Evolutionary conservation across 768 basidiomycete genomes (phyloP).

Genomic region (Sarcomyxa edulis): DNA sequence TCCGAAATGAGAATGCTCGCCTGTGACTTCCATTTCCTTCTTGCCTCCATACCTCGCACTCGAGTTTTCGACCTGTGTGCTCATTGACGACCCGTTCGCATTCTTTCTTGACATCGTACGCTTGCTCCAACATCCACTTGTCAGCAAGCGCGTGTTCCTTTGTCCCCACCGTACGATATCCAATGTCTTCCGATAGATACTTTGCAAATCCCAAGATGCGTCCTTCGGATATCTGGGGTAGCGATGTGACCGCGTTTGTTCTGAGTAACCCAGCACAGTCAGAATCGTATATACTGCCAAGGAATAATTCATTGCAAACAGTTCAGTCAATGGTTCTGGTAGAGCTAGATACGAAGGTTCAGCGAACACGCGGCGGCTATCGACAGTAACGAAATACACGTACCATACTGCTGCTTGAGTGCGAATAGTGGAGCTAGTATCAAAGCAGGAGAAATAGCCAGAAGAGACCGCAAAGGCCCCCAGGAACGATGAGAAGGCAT

Average conservation of each 20-base stretch:
- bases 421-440: constrained; percentile 43
- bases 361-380: constrained; percentile 1
- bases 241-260: constrained; percentile 43
- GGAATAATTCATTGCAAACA: constrained; percentile 30
- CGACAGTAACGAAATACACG: constrained; percentile 13
- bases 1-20: constrained; percentile 35
- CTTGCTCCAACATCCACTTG: constrained; percentile 71
- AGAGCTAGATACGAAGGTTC: constrained; percentile 33
- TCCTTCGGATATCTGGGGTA: constrained; percentile 69
- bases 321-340: constrained; percentile 47
- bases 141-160: constrained; percentile 84
- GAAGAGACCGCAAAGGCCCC: constrained; percentile 56
- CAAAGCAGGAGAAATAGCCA: constrained; percentile 50
- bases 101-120: constrained; percentile 50
- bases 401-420: constrained; percentile 44
- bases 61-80: constrained; percentile 48
- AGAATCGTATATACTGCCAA: neutral
- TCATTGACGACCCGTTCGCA: constrained; percentile 52
- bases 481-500: too few relatives aligned
- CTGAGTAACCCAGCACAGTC: constrained; percentile 14
- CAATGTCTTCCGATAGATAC: constrained; percentile 79
- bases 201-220: constrained; percentile 60
- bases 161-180: constrained; percentile 89
- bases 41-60: constrained; percentile 92
- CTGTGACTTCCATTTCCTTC: constrained; percentile 84